Conservation (phyloP, 805 yeast genomes). For the Ogataea populi-albae region DNA sequence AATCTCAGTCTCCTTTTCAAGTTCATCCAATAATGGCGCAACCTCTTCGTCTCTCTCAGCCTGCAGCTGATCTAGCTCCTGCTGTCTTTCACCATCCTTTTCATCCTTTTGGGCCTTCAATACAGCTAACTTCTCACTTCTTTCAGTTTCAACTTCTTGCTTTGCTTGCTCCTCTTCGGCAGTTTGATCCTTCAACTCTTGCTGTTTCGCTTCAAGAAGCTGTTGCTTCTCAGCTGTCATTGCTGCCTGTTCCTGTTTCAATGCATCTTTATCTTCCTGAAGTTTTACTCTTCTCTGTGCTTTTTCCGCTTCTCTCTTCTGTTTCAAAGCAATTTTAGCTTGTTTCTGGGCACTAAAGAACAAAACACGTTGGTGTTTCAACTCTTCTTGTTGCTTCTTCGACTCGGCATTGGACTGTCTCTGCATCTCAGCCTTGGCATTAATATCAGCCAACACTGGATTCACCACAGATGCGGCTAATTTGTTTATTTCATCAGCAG, state of each 20-base stretch:
- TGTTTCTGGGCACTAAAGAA: constrained; percentile 37
- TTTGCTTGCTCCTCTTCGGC: constrained; percentile 39
- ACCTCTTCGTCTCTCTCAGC: constrained; percentile 51
- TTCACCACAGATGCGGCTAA: constrained; percentile 77
- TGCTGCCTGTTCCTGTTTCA: constrained; percentile 44
- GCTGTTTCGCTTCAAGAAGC: constrained; percentile 43
- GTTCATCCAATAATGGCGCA: constrained; percentile 53
- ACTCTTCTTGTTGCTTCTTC: constrained; percentile 38
- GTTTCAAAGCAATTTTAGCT: constrained; percentile 36
- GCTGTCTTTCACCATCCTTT: constrained; percentile 43
- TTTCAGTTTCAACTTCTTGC: constrained; percentile 38
- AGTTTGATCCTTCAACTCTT: constrained; percentile 39
- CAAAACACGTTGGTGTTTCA: constrained; percentile 40
- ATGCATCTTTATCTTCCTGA: constrained; percentile 46
- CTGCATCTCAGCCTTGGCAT: constrained; percentile 65
- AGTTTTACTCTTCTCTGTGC: constrained; percentile 43
- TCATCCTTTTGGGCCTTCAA: constrained; percentile 43
- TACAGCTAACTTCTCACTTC: constrained; percentile 43
- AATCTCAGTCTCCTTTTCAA: constrained; percentile 46
- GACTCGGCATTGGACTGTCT: constrained; percentile 52
- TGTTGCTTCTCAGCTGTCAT: constrained; percentile 37
- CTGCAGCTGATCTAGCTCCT: constrained; percentile 46
- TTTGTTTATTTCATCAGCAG: constrained; percentile 69
- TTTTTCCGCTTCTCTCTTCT: constrained; percentile 31
- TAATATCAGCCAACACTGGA: constrained; percentile 78